Percentiles rank a stretch among this genome's conserved stretches.
These are phyloP conservation scores for Schrenkiella parvula DNA, from an alignment of 345 rosid species.

Conservation along the genomic window DNA sequence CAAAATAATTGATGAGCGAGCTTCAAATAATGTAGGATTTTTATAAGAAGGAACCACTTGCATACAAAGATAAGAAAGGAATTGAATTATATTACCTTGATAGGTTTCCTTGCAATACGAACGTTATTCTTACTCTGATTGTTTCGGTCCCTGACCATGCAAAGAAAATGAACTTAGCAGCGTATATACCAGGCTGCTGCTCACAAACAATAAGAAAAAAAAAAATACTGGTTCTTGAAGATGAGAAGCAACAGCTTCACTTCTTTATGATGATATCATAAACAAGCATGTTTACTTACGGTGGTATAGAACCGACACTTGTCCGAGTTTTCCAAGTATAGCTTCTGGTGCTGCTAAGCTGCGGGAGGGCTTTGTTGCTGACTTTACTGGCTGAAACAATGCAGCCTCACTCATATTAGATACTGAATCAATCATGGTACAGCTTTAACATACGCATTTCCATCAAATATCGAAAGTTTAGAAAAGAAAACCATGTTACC, in stretches of 20 bases:
- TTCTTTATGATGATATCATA: neutral
- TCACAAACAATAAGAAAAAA: neutral
- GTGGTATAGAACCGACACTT: conserved; percentile 43
- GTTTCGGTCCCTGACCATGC: conserved; percentile 42
- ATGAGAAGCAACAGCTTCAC: neutral
- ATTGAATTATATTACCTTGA: conserved; percentile 42
- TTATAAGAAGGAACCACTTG: conserved; percentile 1
- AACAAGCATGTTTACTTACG: conserved; percentile 39
- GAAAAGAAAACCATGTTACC: conserved; percentile 1
- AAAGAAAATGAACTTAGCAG: conserved; percentile 16
- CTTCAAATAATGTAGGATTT: neutral
- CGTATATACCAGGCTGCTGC: neutral
- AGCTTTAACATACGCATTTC: conserved; percentile 4
- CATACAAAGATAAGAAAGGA: conserved; percentile 1
- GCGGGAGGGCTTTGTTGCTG: conserved; percentile 36
- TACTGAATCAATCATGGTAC: conserved; percentile 1
- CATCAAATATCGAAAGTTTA: conserved; percentile 1
- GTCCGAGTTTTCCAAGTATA: conserved; percentile 36
- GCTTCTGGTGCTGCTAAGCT: conserved; percentile 36
- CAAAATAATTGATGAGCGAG: neutral
- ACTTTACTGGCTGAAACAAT: conserved; percentile 48
- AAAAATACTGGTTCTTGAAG: neutral
- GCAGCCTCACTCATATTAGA: conserved; percentile 15
- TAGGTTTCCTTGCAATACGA: conserved; percentile 36
- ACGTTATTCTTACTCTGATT: conserved; percentile 28